Evolutionary conservation across 306 rosid species (phyloP), one percentile per base, ranked within the genome.

Genomic region (Vigna angularis): DNA sequence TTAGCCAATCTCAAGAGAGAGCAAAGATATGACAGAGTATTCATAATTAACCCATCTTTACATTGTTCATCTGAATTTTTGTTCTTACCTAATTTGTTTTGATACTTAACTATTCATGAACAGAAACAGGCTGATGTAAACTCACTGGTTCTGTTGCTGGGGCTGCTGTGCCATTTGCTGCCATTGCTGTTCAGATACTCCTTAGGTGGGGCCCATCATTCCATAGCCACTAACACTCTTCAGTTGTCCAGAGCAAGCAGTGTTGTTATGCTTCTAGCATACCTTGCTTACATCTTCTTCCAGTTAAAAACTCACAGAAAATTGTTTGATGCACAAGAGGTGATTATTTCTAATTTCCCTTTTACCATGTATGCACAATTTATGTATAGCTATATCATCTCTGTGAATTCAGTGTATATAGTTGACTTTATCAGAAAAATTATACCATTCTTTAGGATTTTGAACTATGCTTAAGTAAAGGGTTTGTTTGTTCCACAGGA

Each of bases 111-210:
- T 28, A 48, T 30, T 82, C 70, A 53, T 71, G 75, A 78, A 72
- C 92, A 92, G 98, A 91, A 93, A 77, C 98, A 95, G 55, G 95
- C 95, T 0, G 98, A 95, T 71, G 96, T 95, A 45, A 92, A 91
- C 78, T 81, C 98, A 14, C 79, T 88, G 72, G 77, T 95, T 77
- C 74, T 95, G 61, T 76, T 92, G 83, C 74, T 95, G 79, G 96
- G 97, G 14, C 76, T 95, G 79, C 78, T 95, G 67, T 92, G 98
- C 72, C 97, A 92, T 83, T 78, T 92, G 88, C 85, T 92, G 83
- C 98, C 98, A 9, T 69, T 94, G 74, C 24, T 92, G 67, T 89
- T 92, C 84, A 78, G 55, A 11, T 86, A 76, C 13, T 88, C 90
- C 0, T 65, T 83, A 7, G 83, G 76, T 59, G 73, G 79, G 51